Evolutionary conservation across 2,329 filamentous ascomycete genomes (phyloP).

Genomic region (Daldinia eschscholtzii): DNA sequence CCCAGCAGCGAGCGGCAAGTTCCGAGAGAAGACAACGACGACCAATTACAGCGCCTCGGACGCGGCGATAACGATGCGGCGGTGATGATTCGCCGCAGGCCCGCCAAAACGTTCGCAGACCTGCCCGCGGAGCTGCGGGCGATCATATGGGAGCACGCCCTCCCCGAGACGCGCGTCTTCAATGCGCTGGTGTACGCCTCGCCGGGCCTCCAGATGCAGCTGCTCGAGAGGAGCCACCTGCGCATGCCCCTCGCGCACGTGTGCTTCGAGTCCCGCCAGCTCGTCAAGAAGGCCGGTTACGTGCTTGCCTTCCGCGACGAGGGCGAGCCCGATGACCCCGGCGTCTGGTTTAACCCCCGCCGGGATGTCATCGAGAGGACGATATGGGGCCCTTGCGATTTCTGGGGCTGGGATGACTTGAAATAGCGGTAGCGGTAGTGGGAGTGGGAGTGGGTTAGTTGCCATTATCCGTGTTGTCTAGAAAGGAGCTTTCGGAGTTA

Average conservation of each 20-base stretch:
- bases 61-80: not conserved
- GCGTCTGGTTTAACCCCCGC: conserved; percentile 48
- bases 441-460: not conserved
- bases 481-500: not conserved
- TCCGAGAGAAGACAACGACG: not conserved
- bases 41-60: not conserved
- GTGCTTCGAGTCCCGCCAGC: conserved; percentile 49
- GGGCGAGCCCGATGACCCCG: conserved; percentile 46
- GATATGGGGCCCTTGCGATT: conserved; percentile 48
- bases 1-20: conserved; percentile 1
- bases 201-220: conserved; percentile 44
- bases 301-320: conserved; percentile 48
- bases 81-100: not conserved
- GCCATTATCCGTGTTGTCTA: not conserved
- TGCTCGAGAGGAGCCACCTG: conserved; percentile 45
- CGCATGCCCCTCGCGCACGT: conserved; percentile 47
- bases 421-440: not conserved
- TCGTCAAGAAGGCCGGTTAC: conserved; percentile 47
- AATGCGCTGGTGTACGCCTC: conserved; percentile 46
- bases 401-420: conserved; percentile 33
- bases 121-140: conserved; percentile 49
- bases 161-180: conserved; percentile 46
- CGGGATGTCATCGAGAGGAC: conserved; percentile 47
- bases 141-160: conserved; percentile 49
- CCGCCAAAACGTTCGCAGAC: conserved; percentile 38